Percentiles rank a stretch among this genome's conserved stretches.
Evolutionary conservation across 805 yeast genomes (phyloP).

Genomic region (Metschnikowia rubicola): DNA sequence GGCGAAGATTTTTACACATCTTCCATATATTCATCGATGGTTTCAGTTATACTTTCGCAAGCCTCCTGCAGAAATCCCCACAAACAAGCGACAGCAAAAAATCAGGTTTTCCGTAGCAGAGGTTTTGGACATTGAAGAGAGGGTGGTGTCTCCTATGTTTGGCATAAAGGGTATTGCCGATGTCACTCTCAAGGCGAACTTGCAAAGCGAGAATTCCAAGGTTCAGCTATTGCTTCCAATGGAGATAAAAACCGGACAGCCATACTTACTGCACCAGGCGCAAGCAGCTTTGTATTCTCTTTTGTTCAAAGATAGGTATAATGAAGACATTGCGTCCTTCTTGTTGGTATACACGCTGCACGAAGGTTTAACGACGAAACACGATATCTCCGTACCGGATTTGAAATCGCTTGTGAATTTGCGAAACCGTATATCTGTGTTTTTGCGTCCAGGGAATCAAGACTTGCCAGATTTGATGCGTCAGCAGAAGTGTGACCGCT

Average conservation of each 20-base stretch:
- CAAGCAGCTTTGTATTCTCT: constrained; percentile 83
- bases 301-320: constrained; percentile 75
- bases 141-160: constrained; percentile 84
- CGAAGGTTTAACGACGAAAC: constrained; percentile 49
- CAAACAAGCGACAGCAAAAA: constrained; percentile 26
- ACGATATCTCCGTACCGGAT: constrained; percentile 53
- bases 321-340: constrained; percentile 59
- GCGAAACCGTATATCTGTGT: constrained; percentile 66
- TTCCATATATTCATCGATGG: constrained; percentile 54
- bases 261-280: constrained; percentile 69
- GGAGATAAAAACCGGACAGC: constrained; percentile 86
- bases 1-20: constrained; percentile 43
- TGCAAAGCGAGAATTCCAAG: constrained; percentile 29
- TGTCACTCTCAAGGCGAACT: constrained; percentile 68
- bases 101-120: constrained; percentile 53
- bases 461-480: constrained; percentile 53
- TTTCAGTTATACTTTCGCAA: constrained; percentile 41
- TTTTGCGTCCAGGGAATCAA: constrained; percentile 47
- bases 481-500: constrained; percentile 56
- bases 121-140: constrained; percentile 83
- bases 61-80: constrained; percentile 22
- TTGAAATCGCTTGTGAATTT: constrained; percentile 65
- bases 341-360: constrained; percentile 69
- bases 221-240: constrained; percentile 66
- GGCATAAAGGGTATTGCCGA: constrained; percentile 91